phyloP scores from a whole-genome alignment of 176 grass and related monocot species.

The Zoysia pacifica region DNA sequence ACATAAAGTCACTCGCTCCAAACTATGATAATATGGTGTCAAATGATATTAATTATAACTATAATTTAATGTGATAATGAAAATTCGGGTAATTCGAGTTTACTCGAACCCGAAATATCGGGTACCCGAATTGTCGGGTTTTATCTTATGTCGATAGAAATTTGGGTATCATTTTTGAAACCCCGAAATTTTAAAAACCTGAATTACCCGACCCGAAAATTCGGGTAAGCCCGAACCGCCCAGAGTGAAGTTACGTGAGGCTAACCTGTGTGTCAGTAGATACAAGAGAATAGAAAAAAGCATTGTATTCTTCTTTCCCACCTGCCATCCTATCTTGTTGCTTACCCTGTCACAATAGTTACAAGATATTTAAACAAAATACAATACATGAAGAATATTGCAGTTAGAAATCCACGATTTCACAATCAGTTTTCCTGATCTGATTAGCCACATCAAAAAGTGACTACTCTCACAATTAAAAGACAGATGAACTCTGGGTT shows the following conservation, averaged over 20 bases:
- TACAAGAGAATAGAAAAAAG: constrained; percentile 99
- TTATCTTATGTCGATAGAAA: too few relatives aligned
- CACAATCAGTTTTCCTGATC: constrained; percentile 1
- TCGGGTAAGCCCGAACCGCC: too few relatives aligned
- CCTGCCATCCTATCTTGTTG: constrained; percentile 97
- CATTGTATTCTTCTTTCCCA: constrained; percentile 99
- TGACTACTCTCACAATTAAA: constrained; percentile 15
- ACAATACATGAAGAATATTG: constrained; percentile 1
- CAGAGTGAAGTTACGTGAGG: background rate
- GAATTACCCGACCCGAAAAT: too few relatives aligned
- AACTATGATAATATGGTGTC: too few relatives aligned
- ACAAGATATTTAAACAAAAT: constrained; percentile 13
- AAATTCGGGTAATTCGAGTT: too few relatives aligned
- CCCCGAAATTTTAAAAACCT: too few relatives aligned
- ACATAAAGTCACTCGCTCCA: too few relatives aligned
- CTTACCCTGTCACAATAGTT: constrained; percentile 59
- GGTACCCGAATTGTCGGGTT: too few relatives aligned
- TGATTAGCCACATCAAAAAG: background rate
- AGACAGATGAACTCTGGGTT: background rate
- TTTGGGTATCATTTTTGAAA: too few relatives aligned
- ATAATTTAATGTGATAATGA: too few relatives aligned
- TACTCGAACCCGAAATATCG: too few relatives aligned
- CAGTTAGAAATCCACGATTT: constrained; percentile 4
- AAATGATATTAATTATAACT: too few relatives aligned
- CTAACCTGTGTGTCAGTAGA: constrained; percentile 96